A percentile compares a stretch with the other conserved stretches of the same genome.
Conservation (phyloP, 2,329 filamentous ascomycete species). For the Apiospora hydei region DNA sequence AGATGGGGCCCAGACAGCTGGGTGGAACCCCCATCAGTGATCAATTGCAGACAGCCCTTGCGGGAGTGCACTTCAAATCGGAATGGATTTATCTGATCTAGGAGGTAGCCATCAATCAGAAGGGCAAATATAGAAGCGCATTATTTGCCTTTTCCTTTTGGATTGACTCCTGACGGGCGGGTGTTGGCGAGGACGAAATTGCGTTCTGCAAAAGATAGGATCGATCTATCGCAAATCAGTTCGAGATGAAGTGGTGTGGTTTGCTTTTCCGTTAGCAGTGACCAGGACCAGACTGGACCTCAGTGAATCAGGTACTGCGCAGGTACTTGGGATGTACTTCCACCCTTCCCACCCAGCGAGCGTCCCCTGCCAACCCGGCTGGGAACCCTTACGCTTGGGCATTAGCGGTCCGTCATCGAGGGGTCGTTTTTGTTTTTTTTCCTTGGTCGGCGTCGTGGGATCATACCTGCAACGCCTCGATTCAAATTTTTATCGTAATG, state of each 20-base stretch:
- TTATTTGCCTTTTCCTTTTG: not conserved
- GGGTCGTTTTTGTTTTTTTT: not conserved
- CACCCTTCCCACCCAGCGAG: no score
- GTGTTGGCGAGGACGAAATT: not conserved
- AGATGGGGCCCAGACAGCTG: not conserved
- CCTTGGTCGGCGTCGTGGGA: not conserved
- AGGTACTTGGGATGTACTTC: not conserved
- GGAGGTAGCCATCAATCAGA: no score
- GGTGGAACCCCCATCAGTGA: not conserved
- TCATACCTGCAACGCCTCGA: not conserved
- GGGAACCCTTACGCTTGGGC: slow-evolving; percentile 9
- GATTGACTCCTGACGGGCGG: not conserved
- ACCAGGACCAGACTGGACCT: no score
- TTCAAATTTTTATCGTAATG: not conserved
- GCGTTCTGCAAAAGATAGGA: not conserved
- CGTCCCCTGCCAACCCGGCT: not conserved
- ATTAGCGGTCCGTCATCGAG: slow-evolving; percentile 17
- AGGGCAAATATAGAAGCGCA: not conserved
- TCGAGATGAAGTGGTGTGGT: not conserved
- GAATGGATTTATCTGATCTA: not conserved
- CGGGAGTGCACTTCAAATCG: not conserved
- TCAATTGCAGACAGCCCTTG: not conserved
- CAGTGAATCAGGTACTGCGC: slow-evolving; percentile 7
- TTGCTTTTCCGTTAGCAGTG: not conserved
- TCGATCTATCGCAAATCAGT: slow-evolving; percentile 4